These are phyloP conservation scores for Sporothrix protearum DNA, from an alignment of 2,329 filamentous ascomycete genomes.

Conservation along the genomic window DNA sequence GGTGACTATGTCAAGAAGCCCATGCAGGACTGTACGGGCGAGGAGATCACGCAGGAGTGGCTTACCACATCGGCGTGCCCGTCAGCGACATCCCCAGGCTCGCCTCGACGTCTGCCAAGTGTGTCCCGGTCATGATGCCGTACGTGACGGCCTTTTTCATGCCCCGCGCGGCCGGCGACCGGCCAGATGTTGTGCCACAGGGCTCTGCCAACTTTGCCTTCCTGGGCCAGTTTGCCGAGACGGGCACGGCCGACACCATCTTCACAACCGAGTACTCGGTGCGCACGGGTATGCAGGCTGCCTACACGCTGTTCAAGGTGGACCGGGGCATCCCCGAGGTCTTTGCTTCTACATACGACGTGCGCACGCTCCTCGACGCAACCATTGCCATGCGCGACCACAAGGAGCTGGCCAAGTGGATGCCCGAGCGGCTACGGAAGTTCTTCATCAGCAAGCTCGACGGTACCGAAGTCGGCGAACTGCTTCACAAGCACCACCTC, in stretches of 20 bases:
- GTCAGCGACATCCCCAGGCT: conserved; percentile 31
- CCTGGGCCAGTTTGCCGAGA: conserved; percentile 43
- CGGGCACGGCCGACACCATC: conserved; percentile 37
- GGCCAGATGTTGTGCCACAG: conserved; percentile 40
- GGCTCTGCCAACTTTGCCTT: conserved; percentile 40
- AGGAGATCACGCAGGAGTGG: conserved; percentile 41
- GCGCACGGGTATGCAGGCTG: conserved; percentile 38
- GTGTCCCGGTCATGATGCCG: conserved; percentile 41
- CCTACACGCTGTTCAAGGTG: conserved; percentile 32
- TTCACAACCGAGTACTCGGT: conserved; percentile 41
- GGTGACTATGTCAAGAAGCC: conserved; percentile 41
- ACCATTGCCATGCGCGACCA: conserved; percentile 27
- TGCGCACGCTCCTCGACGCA: conserved; percentile 32
- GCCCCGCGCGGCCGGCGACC: conserved; percentile 36
- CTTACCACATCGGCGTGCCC: conserved; percentile 40
- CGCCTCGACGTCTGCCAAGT: conserved; percentile 31
- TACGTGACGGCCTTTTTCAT: conserved; percentile 40
- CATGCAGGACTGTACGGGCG: conserved; percentile 41
- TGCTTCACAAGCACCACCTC: conserved; percentile 28
- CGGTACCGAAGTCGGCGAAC: conserved; percentile 26
- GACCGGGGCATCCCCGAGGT: conserved; percentile 34
- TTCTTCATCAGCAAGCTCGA: conserved; percentile 26
- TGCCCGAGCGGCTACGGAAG: conserved; percentile 27
- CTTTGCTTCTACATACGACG: conserved; percentile 33
- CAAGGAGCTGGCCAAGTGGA: conserved; percentile 28